These are phyloP conservation scores for Solidago caesia DNA, from an alignment of 129 eudicot genomes.

Conservation along the genomic window DNA sequence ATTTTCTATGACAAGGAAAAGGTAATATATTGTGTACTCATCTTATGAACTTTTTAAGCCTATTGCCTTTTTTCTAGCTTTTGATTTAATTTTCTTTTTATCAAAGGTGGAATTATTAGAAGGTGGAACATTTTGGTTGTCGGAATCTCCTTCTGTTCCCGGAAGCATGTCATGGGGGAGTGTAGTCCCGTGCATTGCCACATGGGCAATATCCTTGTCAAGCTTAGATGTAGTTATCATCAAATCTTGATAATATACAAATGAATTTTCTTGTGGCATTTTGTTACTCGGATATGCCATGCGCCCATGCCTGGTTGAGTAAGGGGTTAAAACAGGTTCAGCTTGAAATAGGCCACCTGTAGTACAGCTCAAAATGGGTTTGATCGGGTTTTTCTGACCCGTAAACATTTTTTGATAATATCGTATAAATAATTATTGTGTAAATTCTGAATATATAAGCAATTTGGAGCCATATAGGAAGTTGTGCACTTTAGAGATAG, in stretches of 20 bases:
- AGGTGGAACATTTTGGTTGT: constrained; percentile 99
- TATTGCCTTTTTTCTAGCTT: neutral
- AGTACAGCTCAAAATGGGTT: too few relatives aligned
- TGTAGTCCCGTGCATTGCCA: constrained; percentile 75
- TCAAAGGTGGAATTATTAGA: constrained; percentile 85
- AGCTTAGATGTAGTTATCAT: neutral
- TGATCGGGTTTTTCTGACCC: too few relatives aligned
- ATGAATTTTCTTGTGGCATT: neutral
- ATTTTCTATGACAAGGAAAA: constrained; percentile 93
- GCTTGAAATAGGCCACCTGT: too few relatives aligned
- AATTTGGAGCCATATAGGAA: too few relatives aligned
- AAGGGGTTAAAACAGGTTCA: too few relatives aligned
- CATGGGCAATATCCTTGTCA: constrained; percentile 98
- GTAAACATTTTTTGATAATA: too few relatives aligned
- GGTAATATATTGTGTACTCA: constrained; percentile 31
- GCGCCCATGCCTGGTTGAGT: too few relatives aligned
- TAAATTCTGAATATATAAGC: too few relatives aligned
- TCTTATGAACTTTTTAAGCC: constrained; percentile 4
- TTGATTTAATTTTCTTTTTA: neutral
- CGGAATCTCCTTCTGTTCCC: constrained; percentile 97
- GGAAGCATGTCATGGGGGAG: constrained; percentile 99
- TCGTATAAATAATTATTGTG: too few relatives aligned
- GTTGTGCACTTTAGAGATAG: too few relatives aligned
- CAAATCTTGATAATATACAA: constrained; percentile 4
- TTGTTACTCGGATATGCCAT: neutral